Conservation (phyloP, 2,329 filamentous ascomycete species). For the Arthroderma sp. region DNA sequence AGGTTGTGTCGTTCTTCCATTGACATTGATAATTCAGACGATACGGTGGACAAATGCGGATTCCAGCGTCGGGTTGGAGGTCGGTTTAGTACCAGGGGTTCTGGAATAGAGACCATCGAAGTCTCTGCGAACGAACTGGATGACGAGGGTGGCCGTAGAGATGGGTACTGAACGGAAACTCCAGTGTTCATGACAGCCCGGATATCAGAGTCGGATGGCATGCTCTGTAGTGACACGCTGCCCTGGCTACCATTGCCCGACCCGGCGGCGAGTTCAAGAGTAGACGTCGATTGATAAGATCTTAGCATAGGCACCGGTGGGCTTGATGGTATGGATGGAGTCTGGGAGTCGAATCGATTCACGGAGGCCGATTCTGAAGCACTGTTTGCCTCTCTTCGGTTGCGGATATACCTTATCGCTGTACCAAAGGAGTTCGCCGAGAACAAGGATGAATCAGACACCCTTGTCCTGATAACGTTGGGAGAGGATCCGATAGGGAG, state of each 20-base stretch:
- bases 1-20: constrained; percentile 1
- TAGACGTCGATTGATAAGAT: constrained; percentile 27
- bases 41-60: constrained; percentile 35
- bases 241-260: constrained; percentile 13
- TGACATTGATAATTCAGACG: constrained; percentile 28
- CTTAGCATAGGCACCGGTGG: constrained; percentile 25
- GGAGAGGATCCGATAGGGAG: constrained; percentile 23
- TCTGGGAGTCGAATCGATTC: constrained; percentile 17
- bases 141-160: constrained; percentile 20
- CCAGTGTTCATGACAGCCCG: constrained; percentile 7
- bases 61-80: constrained; percentile 28
- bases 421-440: constrained; percentile 33
- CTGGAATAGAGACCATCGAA: constrained; percentile 18
- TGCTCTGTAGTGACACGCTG: constrained; percentile 22
- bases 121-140: constrained; percentile 33
- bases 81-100: constrained; percentile 24
- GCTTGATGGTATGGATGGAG: constrained; percentile 31
- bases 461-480: constrained; percentile 21
- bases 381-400: constrained; percentile 23
- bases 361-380: constrained; percentile 23
- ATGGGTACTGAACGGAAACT: constrained; percentile 8
- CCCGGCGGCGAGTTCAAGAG: constrained; percentile 21
- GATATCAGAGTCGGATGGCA: constrained; percentile 13
- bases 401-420: constrained; percentile 28
- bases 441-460: constrained; percentile 29